These are phyloP conservation scores for Fonsecaea pugnacius DNA, from an alignment of 2,329 filamentous ascomycete genomes.

Conservation along the genomic window DNA sequence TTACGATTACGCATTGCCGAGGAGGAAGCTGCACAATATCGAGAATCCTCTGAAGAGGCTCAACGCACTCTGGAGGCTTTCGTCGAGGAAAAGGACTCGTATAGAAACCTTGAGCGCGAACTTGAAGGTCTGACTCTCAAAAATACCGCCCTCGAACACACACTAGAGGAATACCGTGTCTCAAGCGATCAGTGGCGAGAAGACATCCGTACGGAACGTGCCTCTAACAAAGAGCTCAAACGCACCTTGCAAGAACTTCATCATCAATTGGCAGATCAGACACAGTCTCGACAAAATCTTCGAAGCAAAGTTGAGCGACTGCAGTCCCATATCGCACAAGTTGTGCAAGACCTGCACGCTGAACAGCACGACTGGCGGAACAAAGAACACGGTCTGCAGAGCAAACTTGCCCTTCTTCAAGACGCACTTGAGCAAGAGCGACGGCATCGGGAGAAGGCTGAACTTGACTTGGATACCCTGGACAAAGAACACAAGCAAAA, in stretches of 20 bases:
- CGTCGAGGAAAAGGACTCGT: slow-evolving; percentile 71
- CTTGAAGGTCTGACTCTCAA: slow-evolving; percentile 61
- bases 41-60: slow-evolving; percentile 64
- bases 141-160: slow-evolving; percentile 64
- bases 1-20: slow-evolving; percentile 69
- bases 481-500: slow-evolving; percentile 75
- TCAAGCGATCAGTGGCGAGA: slow-evolving; percentile 33
- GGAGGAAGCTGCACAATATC: slow-evolving; percentile 55
- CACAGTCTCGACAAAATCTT: slow-evolving; percentile 81
- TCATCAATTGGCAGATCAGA: slow-evolving; percentile 81
- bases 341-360: slow-evolving; percentile 76
- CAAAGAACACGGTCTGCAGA: slow-evolving; percentile 63
- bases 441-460: slow-evolving; percentile 64
- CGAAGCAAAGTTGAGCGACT: slow-evolving; percentile 81
- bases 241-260: slow-evolving; percentile 54
- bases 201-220: slow-evolving; percentile 49
- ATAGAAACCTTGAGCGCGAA: slow-evolving; percentile 59
- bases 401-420: slow-evolving; percentile 59
- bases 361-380: slow-evolving; percentile 80
- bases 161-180: slow-evolving; percentile 65
- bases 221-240: slow-evolving; percentile 70
- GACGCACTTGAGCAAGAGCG: slow-evolving; percentile 70
- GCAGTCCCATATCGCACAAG: slow-evolving; percentile 82
- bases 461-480: slow-evolving; percentile 63
- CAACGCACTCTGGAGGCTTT: slow-evolving; percentile 66